Evolutionary conservation across 495 filamentous ascomycete genomes (phyloP), one percentile per base, ranked within the genome.

Genomic region (Baudoinia panamericana): DNA sequence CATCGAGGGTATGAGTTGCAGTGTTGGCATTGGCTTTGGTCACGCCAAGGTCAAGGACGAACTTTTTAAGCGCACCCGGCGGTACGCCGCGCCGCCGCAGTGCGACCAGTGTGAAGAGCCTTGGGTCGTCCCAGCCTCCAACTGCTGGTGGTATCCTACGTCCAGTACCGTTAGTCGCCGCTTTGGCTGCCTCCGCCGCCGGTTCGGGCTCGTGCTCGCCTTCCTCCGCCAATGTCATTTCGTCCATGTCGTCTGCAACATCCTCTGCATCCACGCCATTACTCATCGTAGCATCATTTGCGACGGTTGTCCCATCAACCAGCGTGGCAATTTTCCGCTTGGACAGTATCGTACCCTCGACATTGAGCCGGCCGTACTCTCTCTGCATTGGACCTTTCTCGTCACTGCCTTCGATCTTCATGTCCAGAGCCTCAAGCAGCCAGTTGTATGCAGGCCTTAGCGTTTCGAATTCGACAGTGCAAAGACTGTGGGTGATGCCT

Each of bases 31-130:
- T 69, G 31, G 75, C 63, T 34, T 80, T 86, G 2, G 85, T 85
- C 17, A 94, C 86, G 17, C 86, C 86, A 23, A 93, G 76, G 41
- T 90, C 84, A 51, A 83, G 82, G 46, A 93, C 76, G 53, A 93
- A 94, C 32, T 78, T 72, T 26, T 88, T 72, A 16, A 94, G 83
- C 2, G 86, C 87, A 6, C 80, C 81, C 0, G 86, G 85, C 3
- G 86, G 86, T 5, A 94, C 68, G 55, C 87, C 84, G 26, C 85
- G 72, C 16, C 86, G 75, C 15, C 79, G 74, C 17, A 94, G 71
- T 4, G 74, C 84, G 38, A 88, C 84, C n/a, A 93, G 63, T 0
- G 86, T 93, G 63, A 82, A 92, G 4, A 94, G 73, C 13, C 86
- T 71, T 0, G 86, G 87, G 52, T 93, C 86, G 41, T 94, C 82